Base-by-base conservation (phyloP, 2,329 filamentous ascomycete genomes). In the Aureobasidium sp. region DNA sequence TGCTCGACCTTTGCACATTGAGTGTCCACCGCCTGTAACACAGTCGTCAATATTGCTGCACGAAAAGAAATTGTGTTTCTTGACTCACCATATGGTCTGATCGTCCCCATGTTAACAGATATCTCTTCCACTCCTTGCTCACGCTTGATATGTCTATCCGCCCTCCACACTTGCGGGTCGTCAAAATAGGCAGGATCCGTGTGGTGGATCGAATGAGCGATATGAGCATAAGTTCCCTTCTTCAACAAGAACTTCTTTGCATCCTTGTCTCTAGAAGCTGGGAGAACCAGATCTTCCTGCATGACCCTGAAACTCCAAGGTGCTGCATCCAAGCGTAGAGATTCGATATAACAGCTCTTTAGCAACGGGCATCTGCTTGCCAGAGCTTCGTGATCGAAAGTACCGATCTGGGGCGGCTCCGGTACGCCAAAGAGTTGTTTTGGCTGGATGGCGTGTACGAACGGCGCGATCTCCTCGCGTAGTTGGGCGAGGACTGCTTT, bases 1-100 rank as follows among this genome's bases (percentile, higher is more conserved):
- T 2, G 72, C 70, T 13, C 78, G 73, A 3, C 79, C 79, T 68
- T 81, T 81, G 63, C 79, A 82, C 65, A 79, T 78, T 60, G 67
- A 72, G 21, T 62, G 53, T 11, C 79, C 81, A 9, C 76, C 77
- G n/a, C 78, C 79, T 73, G 62, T 5, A 5, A 41, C 9, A 25
- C 5, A 29, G 5, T 5, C 5, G 41, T 59, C 21, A 59, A 30
- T 25, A 2, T 10, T 36, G 16, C 16, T 27, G 21, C 27, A 2
- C 16, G n/a, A 57, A 29, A 3, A 8, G 9, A 11, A 27, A 2
- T 5, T 21, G 8, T 34, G 9, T n/a, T 45, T n/a, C n/a, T 11
- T n/a, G 13, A 68, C 69, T 65, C 59, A 70, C 72, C 72, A 67
- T 78, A 82, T 1, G 79, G 77, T 41, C 75, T 70, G 44, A 82